Percentiles rank a stretch among this genome's conserved stretches.
Evolutionary conservation across 1,284 basidiomycete species (phyloP).

Genomic region (Cutaneotrichosporon dermatis): DNA sequence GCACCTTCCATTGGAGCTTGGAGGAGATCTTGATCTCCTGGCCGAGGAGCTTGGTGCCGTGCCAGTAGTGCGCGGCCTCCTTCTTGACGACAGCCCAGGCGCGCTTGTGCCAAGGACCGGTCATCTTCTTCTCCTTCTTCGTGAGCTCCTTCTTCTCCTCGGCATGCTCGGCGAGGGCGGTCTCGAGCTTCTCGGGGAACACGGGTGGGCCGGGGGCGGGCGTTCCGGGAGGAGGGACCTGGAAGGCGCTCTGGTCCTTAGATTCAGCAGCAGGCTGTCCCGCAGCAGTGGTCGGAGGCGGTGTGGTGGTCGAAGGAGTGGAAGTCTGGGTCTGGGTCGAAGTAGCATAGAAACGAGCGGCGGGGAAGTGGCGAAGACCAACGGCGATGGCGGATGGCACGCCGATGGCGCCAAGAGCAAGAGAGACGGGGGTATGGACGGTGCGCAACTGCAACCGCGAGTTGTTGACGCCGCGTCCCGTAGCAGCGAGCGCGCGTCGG

Average conservation of each 20-base stretch:
- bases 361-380: conserved; percentile 13
- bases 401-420: conserved; percentile 8
- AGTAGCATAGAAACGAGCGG: conserved; percentile 24
- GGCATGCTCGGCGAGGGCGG: conserved; percentile 19
- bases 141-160: conserved; percentile 36
- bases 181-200: conserved; percentile 10
- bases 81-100: conserved; percentile 90
- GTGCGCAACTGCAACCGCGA: background rate
- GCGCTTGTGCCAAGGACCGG: conserved; percentile 34
- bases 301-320: conserved; percentile 5
- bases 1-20: conserved; percentile 83
- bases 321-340: conserved; percentile 23
- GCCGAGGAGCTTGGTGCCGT: conserved; percentile 87
- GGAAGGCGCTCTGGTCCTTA: background rate
- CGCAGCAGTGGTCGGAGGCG: conserved; percentile 13
- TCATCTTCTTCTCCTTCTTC: conserved; percentile 52
- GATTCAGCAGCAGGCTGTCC: conserved; percentile 3
- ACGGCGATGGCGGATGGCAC: conserved; percentile 8
- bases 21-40: conserved; percentile 89
- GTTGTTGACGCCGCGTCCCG: background rate
- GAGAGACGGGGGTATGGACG: background rate
- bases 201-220: conserved; percentile 17
- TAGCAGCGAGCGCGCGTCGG: background rate
- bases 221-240: conserved; percentile 32
- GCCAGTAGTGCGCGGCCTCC: conserved; percentile 95